Evolutionary conservation across 768 basidiomycete species (phyloP), one percentile per base, ranked within the genome.

Genomic region (Hemileccinum impolitum): DNA sequence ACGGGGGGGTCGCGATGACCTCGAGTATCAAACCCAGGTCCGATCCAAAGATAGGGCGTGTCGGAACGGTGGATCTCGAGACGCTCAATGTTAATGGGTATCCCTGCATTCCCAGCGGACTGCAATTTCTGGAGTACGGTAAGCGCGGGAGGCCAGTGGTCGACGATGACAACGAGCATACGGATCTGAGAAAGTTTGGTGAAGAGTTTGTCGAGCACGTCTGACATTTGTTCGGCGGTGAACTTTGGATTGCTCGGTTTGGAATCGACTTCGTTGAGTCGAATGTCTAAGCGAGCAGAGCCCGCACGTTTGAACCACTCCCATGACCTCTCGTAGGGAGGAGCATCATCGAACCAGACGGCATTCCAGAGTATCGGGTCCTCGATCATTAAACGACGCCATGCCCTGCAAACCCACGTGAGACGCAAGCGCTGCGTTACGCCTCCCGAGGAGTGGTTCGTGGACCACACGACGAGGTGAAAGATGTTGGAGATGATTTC

Each of bases 401-500:
- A 83, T 35, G 66, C 67, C 46, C 65, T 70, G 58, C 83, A 88
- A 17, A 80, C 76, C 74, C 77, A 81, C 9, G 83, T 82, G 50
- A 87, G 59, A 43, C 58, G 60, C 30, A 81, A 60, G 42, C 84
- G 81, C 36, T 59, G 54, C 40, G 34, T 52, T 17, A 76, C 66
- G 11, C 73, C 72, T 19, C 61, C 53, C 6, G 54, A 47, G 14
- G 74, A 70, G 37, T 70, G 57, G 37, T 56, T 53, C 18, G 72
- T 58, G n/a, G 78, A 75, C 84, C 81, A 85, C 35, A 72, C 73
- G 32, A 80, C 75, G 56, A 70, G 70, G 50, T 79, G 83, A 56
- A 89, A 78, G 55, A 90, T 84, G 50, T 79, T 75, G 66, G 65
- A 68, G 51, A 88, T 67, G 47, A 89, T 80, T 61, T 90, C 87